Evolutionary conservation across 495 filamentous ascomycete species (phyloP).

Genomic region (Penicillium silybi): DNA sequence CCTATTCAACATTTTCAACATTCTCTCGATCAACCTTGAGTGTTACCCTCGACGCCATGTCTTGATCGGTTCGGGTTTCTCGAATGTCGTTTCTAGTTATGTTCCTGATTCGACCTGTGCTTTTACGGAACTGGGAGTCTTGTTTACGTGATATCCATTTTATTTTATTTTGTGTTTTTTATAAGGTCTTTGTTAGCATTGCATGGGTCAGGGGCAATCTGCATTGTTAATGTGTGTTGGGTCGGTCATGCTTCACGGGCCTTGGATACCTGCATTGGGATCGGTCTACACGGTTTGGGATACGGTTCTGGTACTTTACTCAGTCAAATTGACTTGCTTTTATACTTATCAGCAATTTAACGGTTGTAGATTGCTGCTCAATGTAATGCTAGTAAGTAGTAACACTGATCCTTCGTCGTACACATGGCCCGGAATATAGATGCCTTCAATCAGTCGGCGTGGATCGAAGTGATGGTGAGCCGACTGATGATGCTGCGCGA

Average conservation of each 20-base stretch:
- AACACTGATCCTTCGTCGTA: no score
- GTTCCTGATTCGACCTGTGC: background rate
- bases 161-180: conserved; percentile 9
- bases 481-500: no score
- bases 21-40: background rate
- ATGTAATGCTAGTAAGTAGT: no score
- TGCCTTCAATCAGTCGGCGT: no score
- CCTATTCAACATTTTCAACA: background rate
- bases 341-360: background rate
- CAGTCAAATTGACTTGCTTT: conserved; percentile 11
- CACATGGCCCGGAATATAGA: no score
- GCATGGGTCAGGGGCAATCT: conserved; percentile 17
- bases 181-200: conserved; percentile 12
- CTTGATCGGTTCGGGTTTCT: background rate
- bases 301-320: conserved; percentile 9
- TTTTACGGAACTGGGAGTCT: conserved; percentile 5
- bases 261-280: conserved; percentile 22
- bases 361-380: background rate
- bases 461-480: no score
- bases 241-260: conserved; percentile 4
- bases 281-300: conserved; percentile 21
- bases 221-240: conserved; percentile 10
- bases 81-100: background rate
- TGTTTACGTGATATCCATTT: conserved; percentile 19
- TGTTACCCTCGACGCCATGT: background rate